Conservation (phyloP, 1,284 basidiomycete species). For the Leccinum pachyderme region DNA sequence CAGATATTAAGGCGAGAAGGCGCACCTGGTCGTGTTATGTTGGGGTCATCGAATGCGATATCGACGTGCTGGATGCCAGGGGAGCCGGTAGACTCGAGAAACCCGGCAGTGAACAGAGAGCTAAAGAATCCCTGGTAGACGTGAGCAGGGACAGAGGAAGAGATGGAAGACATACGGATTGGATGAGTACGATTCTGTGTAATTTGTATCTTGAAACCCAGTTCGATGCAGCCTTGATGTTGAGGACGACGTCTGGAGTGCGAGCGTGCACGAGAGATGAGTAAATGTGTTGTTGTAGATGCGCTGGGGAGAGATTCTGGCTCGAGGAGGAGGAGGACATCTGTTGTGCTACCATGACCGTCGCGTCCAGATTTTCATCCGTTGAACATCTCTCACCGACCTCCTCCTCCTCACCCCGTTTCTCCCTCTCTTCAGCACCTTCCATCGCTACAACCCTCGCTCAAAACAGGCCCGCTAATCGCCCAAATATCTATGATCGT, state of each 20-base stretch:
- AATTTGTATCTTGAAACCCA: conserved; percentile 79
- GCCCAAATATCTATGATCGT: conserved; percentile 81
- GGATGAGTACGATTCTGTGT: conserved; percentile 82
- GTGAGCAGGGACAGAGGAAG: not conserved
- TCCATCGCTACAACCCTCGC: conserved; percentile 43
- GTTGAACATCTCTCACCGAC: conserved; percentile 63
- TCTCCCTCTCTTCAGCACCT: conserved; percentile 61
- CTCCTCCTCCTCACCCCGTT: conserved; percentile 53
- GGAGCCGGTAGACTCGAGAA: conserved; percentile 54
- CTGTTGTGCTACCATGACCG: not conserved
- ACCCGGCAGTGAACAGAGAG: conserved; percentile 80
- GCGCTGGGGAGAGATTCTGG: conserved; percentile 38
- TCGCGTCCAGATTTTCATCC: conserved; percentile 37
- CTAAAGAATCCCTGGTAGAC: conserved; percentile 76
- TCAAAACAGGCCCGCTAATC: conserved; percentile 21
- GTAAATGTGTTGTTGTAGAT: conserved; percentile 74
- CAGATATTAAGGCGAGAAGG: not conserved
- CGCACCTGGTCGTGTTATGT: conserved; percentile 81
- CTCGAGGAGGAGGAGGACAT: conserved; percentile 31
- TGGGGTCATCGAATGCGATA: conserved; percentile 78
- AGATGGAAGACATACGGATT: conserved; percentile 51
- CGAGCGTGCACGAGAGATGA: conserved; percentile 66
- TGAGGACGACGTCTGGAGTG: conserved; percentile 75
- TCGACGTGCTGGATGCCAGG: conserved; percentile 50
- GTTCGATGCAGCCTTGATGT: conserved; percentile 51